These are phyloP conservation scores for Macrotyloma uniflorum DNA, from an alignment of 306 rosid genomes.

Conservation along the genomic window DNA sequence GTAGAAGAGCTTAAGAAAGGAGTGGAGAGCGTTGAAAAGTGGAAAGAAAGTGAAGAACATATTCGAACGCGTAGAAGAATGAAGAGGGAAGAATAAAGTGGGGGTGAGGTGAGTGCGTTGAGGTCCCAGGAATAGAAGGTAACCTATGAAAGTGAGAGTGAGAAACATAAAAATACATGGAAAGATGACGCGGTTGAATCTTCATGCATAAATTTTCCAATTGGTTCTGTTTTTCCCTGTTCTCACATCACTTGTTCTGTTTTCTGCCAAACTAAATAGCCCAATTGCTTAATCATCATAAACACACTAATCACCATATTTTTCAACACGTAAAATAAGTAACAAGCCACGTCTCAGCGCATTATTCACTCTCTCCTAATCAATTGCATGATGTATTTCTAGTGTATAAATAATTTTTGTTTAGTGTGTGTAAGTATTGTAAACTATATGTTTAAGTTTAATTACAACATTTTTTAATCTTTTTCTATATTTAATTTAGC, in stretches of 20 bases:
- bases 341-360: not conserved
- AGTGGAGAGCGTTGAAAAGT: conserved; percentile 39
- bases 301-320: not conserved
- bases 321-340: not conserved
- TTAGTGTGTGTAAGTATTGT: not conserved
- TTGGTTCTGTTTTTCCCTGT: too few species aligned
- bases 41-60: conserved; percentile 34
- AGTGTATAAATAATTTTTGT: not conserved
- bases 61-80: conserved; percentile 16
- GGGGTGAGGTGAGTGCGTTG: conserved; percentile 13
- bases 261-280: not conserved
- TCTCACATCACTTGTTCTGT: not conserved
- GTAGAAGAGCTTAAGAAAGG: not conserved
- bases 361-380: too few species aligned
- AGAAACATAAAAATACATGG: not conserved
- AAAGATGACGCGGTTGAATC: conserved; percentile 31
- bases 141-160: not conserved
- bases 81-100: conserved; percentile 19
- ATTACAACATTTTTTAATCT: not conserved
- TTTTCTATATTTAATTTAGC: not conserved
- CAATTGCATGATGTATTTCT: too few species aligned
- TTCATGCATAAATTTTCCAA: not conserved
- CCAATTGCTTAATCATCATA: not conserved
- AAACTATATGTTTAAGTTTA: too few species aligned
- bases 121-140: conserved; percentile 19